Evolutionary conservation across 352 stramenopile genomes (phyloP).

Genomic region (Phytopythium boreale): DNA sequence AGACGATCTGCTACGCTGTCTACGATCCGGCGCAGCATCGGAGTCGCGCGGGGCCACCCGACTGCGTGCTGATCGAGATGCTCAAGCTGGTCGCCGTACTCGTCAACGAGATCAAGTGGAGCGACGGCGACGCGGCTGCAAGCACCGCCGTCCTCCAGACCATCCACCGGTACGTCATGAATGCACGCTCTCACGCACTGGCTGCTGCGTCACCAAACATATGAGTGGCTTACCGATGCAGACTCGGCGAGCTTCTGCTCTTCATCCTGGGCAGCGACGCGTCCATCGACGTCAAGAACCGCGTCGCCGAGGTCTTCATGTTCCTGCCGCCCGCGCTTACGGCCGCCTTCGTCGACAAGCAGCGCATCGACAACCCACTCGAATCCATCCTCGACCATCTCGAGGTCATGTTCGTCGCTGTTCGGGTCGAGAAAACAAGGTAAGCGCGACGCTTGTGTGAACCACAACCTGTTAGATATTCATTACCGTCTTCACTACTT

Average conservation of each 20-base stretch:
- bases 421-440: slow-evolving; percentile 64
- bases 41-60: neutral
- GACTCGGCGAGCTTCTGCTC: slow-evolving; percentile 45
- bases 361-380: slow-evolving; percentile 14
- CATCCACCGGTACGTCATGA: slow-evolving; percentile 20
- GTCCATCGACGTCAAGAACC: slow-evolving; percentile 57
- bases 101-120: slow-evolving; percentile 51
- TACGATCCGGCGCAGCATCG: neutral
- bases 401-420: slow-evolving; percentile 44
- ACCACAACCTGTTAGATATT: neutral
- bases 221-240: slow-evolving; percentile 4
- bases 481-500: neutral
- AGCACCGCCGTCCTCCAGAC: slow-evolving; percentile 22
- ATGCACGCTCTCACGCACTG: neutral
- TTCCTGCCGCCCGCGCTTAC: slow-evolving; percentile 42
- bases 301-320: slow-evolving; percentile 61
- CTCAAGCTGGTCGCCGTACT: slow-evolving; percentile 59
- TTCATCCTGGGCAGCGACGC: slow-evolving; percentile 27
- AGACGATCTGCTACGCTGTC: slow-evolving; percentile 51
- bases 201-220: neutral
- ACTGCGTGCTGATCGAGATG: slow-evolving; percentile 38
- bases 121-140: slow-evolving; percentile 24
- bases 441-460: slow-evolving; percentile 6
- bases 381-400: slow-evolving; percentile 46
- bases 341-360: slow-evolving; percentile 40